A percentile compares a stretch with the other conserved stretches of the same genome.
phyloP scores from a whole-genome alignment of 176 grass and related monocot genomes.

The Urochloa ruziziensis region DNA sequence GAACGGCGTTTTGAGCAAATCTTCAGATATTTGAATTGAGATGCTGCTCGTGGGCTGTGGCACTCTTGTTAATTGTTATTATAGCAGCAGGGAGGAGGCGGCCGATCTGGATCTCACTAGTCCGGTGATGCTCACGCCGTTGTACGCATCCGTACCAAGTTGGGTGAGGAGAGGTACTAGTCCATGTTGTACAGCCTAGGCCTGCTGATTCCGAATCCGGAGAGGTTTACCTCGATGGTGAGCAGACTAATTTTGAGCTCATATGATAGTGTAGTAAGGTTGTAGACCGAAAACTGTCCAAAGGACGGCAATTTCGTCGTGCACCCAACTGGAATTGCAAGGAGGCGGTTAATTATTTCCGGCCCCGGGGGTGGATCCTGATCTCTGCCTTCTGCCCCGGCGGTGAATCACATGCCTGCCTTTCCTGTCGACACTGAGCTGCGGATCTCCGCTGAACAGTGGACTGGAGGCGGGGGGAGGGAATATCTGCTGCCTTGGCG shows the following conservation, averaged over 20 bases:
- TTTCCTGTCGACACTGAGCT: not conserved
- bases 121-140: not conserved
- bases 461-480: not conserved
- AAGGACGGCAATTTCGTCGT: no score
- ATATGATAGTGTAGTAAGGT: not conserved
- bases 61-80: not conserved
- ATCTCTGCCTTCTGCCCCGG: conserved; percentile 21
- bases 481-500: not conserved
- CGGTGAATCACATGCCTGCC: conserved; percentile 16
- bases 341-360: no score
- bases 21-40: not conserved
- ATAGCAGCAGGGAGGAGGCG: not conserved
- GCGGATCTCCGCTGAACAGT: no score
- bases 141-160: not conserved
- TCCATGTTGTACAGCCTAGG: not conserved
- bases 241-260: not conserved
- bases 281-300: no score
- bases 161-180: not conserved
- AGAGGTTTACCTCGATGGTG: not conserved
- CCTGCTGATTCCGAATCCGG: not conserved
- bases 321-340: no score
- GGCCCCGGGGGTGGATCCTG: no score
- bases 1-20: not conserved
- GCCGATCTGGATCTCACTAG: conserved; percentile 18
- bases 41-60: not conserved